Evolutionary conservation across 1,139 yeast genomes (phyloP), one percentile per base, ranked within the genome.

Genomic region (Starmera stellimalicola): DNA sequence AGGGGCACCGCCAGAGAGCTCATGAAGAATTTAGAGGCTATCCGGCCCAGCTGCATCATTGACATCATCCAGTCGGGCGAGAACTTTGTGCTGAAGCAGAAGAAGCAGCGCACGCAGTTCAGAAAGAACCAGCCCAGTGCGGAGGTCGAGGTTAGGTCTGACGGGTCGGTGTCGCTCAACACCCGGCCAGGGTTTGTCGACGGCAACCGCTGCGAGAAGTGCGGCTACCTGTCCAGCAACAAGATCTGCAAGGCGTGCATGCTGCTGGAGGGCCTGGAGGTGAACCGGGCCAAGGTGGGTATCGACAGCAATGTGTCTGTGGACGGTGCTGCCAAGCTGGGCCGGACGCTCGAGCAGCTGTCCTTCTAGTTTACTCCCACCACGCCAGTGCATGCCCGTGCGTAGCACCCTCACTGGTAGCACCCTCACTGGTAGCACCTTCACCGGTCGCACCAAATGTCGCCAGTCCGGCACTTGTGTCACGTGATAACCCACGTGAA

Each of bases 31-130:
- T 62, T 93, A 36, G 98, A 91, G 52, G 75, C 94, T 3, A 77
- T 88, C 2, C 68, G 97, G 47, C 96, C 98, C 5, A 79, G 94
- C 19, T 82, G 96, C 51, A 91, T 93, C 38, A 76, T 91, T 58
- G 98, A 93, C 59, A 84, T 91, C 36, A 93, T 93, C 28, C 80
- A 83, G 47, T 82, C 95, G 45, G 98, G 99, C 27, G 98, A 93
- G 55, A 81, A 78, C 45, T 73, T 91, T 47, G 77, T 71, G 26
- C 60, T 87, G 35, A 73, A 72, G 42, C 73, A 73, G 38, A 77
- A 72, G 52, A 72, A 50, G 32, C 28, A 40, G 25, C 41, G 42
- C 36, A 37, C 37, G 27, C 47, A 48, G 36, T 48, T 44, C 33
- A 47, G 48, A 37, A 58, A 54, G 37, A 42, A 43, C 27, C 37